Base-by-base conservation (phyloP, 1,284 basidiomycete genomes). In the Bondarzewia mesenterica region DNA sequence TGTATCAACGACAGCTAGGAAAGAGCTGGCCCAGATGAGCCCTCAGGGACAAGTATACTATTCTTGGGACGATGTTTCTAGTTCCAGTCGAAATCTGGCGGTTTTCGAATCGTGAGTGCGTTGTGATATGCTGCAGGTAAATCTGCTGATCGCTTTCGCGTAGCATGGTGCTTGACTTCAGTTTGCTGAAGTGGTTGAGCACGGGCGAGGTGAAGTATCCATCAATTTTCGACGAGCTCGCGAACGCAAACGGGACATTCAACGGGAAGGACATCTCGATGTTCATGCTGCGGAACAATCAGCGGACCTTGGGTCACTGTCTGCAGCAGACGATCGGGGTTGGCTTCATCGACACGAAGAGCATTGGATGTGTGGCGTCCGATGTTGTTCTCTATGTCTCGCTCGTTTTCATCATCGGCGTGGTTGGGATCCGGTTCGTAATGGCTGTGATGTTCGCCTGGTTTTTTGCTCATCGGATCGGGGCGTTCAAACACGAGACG, bases 381-480 rank as follows among this genome's bases (percentile, higher is more conserved):
- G 77, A 89, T 52, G 85, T 97, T 52, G 93, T 98, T 38, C 84
- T 99, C 51, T 96, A 95, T 65, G 75, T 97, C 49, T 97, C 95
- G 42, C 83, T 98, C 58, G 81, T 95, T 57, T 96, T 98, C 78
- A 99, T 99, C 64, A 85, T 97, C 54, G 96, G 95, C 52, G 94
- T 97, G 51, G 95, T 99, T 49, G 75, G 80, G 48, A 94, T 97
- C 68, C 92, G 93, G 53, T 99, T 98, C 72, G 73, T 80, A 57
- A 95, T 99, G 93, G 95, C 96, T 38, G 89, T 98, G 58, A 75
- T 92, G 63, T 99, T 99, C 67, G 79, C 89, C 37, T 99, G 95
- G 95, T 99, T 97, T 77, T 83, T 93, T 62, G 92, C 89, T 20
- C 93, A 89, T 87, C 83, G 83, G 60, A 75, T 99, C 38, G 95